Evolutionary conservation across 768 basidiomycete genomes (phyloP), one percentile per base, ranked within the genome.

Genomic region (Podaxis mareebaensis): DNA sequence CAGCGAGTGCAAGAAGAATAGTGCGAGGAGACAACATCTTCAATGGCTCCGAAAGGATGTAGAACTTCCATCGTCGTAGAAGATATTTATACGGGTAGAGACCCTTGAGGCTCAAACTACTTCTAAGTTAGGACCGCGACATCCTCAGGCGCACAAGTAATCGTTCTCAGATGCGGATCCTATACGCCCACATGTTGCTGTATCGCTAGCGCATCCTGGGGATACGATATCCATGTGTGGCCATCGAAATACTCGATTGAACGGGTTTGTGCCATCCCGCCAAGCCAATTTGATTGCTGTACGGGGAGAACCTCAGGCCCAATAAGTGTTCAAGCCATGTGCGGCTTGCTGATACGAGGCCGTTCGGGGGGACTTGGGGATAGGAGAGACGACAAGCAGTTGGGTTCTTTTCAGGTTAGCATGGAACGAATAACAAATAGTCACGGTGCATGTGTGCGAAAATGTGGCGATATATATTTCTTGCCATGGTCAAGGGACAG

Each of bases 401-500:
- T 13, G 15, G n/a, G n/a, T 15, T 15, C 42, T 44, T n/a, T 15
- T 13, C 15, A 4, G 4, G n/a, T 15, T 44, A 20, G n/a, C n/a
- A 15, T 17, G 15, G 42, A 5, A 13, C 42, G 22, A 26, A 51
- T 51, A 24, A 22, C 12, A 22, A 28, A 11, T 11, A 33, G 33
- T 33, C 33, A 33, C 33, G 22, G 8, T 8, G 26, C 26, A 51
- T 15, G 49, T 28, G 49, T 51, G 49, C 33, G 28, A 33, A 26
- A 54, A 30, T 22, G n/a, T 60, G 63, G 60, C 64, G 42, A 64
- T 63, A 40, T 40, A 20, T 17, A 17, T 55, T 24, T 40, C 7
- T 5, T 13, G 38, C 39, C 38, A 24, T 17, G 49, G 22, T n/a
- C 44, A 13, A 11, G 54, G 12, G 15, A 33, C 6, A 20, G 10